Evolutionary conservation across 352 stramenopile genomes (phyloP).

Genomic region (Phytopythium chamaehyphon): DNA sequence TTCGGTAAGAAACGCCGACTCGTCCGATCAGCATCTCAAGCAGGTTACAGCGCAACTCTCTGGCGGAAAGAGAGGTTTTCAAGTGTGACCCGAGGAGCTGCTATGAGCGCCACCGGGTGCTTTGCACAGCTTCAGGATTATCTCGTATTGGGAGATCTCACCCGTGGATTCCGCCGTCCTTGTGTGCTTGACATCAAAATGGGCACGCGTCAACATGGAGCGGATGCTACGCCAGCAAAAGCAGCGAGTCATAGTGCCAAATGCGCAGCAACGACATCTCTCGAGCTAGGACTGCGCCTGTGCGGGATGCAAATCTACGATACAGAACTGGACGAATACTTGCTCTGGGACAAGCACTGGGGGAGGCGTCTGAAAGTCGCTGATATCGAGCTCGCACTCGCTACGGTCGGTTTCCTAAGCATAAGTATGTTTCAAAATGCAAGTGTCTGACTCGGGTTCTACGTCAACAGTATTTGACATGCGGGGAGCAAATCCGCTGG

Average conservation of each 20-base stretch:
- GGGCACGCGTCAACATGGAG: slow-evolving; percentile 72
- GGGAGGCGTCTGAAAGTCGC: slow-evolving; percentile 41
- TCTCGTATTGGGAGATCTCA: slow-evolving; percentile 68
- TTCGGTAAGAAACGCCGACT: slow-evolving; percentile 38
- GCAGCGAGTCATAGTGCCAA: slow-evolving; percentile 66
- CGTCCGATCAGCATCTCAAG: slow-evolving; percentile 12
- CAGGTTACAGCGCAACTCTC: slow-evolving; percentile 56
- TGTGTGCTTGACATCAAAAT: slow-evolving; percentile 85
- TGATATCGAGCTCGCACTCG: slow-evolving; percentile 60
- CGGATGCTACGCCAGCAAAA: slow-evolving; percentile 62
- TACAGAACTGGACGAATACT: slow-evolving; percentile 47
- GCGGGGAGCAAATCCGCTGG: slow-evolving; percentile 30
- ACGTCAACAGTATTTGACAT: slow-evolving; percentile 76
- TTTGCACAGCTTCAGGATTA: slow-evolving; percentile 35
- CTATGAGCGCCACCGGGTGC: slow-evolving; percentile 10
- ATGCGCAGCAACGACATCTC: slow-evolving; percentile 69
- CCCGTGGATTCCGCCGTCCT: slow-evolving; percentile 47
- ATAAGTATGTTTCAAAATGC: not conserved
- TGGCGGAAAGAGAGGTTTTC: slow-evolving; percentile 46
- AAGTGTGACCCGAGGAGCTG: slow-evolving; percentile 3
- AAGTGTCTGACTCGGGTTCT: not conserved
- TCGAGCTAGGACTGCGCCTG: slow-evolving; percentile 57
- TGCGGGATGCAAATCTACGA: slow-evolving; percentile 85
- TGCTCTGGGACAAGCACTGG: slow-evolving; percentile 80
- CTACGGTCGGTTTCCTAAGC: slow-evolving; percentile 32